Base-by-base conservation (phyloP, 1,284 basidiomycete species). In the Pseudozyma hubeiensis region DNA sequence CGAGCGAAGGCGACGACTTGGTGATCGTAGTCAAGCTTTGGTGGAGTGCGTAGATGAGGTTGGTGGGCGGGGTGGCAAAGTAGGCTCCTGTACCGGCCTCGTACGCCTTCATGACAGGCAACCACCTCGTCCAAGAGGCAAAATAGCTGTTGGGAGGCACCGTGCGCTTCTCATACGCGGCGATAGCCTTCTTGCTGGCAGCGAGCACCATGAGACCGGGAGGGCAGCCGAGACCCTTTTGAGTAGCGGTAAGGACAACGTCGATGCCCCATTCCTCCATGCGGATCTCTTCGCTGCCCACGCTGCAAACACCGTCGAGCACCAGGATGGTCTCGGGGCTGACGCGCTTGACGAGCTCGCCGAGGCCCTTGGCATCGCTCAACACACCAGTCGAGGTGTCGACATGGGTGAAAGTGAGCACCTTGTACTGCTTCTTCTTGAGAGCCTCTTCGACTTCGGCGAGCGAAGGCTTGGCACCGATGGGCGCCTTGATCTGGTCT, bases 191-290 rank as follows among this genome's bases (percentile, higher is more conserved):
- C 80, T 90, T 88, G 82, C 92, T 93, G 4, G 91, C 93, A 48
- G 92, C 88, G 61, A 96, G 86, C 73, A 99, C 90, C 81, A 92
- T 93, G 37, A 99, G 87, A 57, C 96, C 96, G 16, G 96, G 95
- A n/a, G 97, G 97, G 8, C 91, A 90, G 44, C 95, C 93, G 31
- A 99, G 89, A 50, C 97, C 96, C 86, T 99, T 99, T 85, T 99
- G 96, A 63, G 91, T 92, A 11, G 94, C 96, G 14, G 91, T 90
- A 53, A 97, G 85, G 47, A 98, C 90, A 17, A 95, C 89, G 80
- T 99, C 97, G 63, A 99, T 88, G 31, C 89, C 90, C 97, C 96
- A 99, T 16, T 90, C 91, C 78, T 98, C 96, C 87, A 97, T 83
- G 60, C 88, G 90, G 80, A 99, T 96, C 85, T 98, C 94, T 85